These are phyloP conservation scores for Cadophora luteo-olivacea DNA, from an alignment of 2,329 filamentous ascomycete genomes.

Conservation along the genomic window DNA sequence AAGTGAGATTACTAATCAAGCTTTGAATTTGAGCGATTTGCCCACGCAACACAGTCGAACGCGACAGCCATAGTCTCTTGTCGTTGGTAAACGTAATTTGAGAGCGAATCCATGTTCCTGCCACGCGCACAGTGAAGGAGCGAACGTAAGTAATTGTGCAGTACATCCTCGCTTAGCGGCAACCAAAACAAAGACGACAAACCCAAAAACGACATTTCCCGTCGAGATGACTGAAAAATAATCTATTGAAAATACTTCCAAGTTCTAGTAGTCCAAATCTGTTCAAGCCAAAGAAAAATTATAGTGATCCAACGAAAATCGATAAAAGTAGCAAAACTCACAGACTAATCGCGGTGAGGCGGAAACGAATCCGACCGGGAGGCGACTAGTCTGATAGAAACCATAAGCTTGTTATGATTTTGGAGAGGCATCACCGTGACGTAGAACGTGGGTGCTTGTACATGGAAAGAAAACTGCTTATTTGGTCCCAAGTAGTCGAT, in stretches of 20 bases:
- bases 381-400: not conserved
- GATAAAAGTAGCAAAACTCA: not conserved
- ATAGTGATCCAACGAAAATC: not conserved
- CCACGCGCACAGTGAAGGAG: too few relatives aligned
- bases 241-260: too few relatives aligned
- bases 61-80: not conserved
- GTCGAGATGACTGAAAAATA: too few relatives aligned
- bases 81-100: too few relatives aligned
- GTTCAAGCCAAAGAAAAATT: too few relatives aligned
- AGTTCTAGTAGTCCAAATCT: too few relatives aligned
- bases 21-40: not conserved
- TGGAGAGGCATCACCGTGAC: slow-evolving; percentile 2
- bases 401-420: not conserved
- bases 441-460: not conserved
- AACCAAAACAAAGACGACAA: too few relatives aligned
- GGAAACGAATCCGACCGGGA: not conserved
- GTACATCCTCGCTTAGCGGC: too few relatives aligned
- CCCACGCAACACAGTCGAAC: not conserved
- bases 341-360: not conserved
- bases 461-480: not conserved
- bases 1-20: not conserved
- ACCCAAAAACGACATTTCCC: too few relatives aligned
- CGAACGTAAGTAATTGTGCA: too few relatives aligned
- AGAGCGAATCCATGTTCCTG: too few relatives aligned
- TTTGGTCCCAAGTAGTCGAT: not conserved